Base-by-base conservation (phyloP, 176 grass and related monocot genomes). In the Pharus latifolius region DNA sequence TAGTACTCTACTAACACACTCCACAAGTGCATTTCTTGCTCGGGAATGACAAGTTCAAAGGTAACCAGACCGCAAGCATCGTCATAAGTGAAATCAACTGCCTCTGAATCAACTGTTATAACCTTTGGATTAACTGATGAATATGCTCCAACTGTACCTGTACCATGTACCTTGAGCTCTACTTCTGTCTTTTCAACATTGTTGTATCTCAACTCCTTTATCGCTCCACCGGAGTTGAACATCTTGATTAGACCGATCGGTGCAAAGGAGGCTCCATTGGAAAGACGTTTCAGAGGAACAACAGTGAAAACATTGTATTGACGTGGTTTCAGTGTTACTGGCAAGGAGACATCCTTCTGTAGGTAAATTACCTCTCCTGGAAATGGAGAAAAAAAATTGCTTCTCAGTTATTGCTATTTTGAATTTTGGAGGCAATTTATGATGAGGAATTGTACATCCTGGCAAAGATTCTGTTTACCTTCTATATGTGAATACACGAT, bases 181-280 rank as follows among this genome's bases (percentile, higher is more conserved):
- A 85, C 55, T 7, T 28, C 56, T 19, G 22, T 16, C 7, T 59
- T 34, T 7, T 11, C 63, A 0, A n/a, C n/a, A n/a, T n/a, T n/a
- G n/a, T 3, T 54, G 20, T 54, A 43, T 8, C 47, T 77, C 29
- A 91, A 5, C 35, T 60, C 80, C 65, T 66, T 77, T 40, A 96
- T 72, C 2, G 91, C 87, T 17, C 87, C 87, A 8, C 91, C 84
- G 47, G 87, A 91, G 62, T 96, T 96, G 49, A 96, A 91, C 91
- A 96, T 88, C 15, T 46, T 11, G 45, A 80, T 29, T 44, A 91
- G 56, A 13, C 91, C 91, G 29, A 96, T 79, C 1, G 87, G 78
- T 5, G 91, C 87, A 34, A 96, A 90, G 52, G 73, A 79, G 74
- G 49, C 69, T 34, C 84, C 81, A 35, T 79, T 80, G 7, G 23